Conservation (phyloP, 2,329 filamentous ascomycete genomes). For the Cytospora piceae region DNA sequence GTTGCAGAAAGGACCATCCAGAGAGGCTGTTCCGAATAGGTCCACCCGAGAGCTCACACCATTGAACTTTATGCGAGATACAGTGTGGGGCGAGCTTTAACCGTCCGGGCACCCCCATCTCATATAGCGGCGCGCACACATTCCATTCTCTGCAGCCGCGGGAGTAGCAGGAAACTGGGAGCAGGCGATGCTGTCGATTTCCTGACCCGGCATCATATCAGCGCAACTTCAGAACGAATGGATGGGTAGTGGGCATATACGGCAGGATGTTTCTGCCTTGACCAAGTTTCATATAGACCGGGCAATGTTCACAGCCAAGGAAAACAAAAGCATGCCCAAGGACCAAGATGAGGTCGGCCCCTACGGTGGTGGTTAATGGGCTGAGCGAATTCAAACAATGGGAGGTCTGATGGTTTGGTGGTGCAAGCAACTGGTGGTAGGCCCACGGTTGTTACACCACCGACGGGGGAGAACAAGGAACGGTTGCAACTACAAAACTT, state of each 20-base stretch:
- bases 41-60: not conserved
- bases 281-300: not conserved
- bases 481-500: not conserved
- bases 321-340: not conserved
- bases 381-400: not conserved
- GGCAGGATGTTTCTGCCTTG: not conserved
- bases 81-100: not conserved
- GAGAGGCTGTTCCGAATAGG: not conserved
- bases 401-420: not conserved
- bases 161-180: not conserved
- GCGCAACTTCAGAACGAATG: not conserved
- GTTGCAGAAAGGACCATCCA: not conserved
- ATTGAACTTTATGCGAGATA: not conserved
- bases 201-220: not conserved
- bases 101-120: not conserved
- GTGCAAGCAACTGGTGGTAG: not conserved
- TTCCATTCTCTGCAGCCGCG: not conserved
- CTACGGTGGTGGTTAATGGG: not conserved
- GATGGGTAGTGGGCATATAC: not conserved
- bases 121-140: not conserved
- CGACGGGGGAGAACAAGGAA: not conserved
- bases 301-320: not conserved
- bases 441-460: not conserved
- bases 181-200: not conserved
- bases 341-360: too few species aligned